These are phyloP conservation scores for Arabidopsis arenosa DNA, from an alignment of 345 rosid species.

Conservation along the genomic window DNA sequence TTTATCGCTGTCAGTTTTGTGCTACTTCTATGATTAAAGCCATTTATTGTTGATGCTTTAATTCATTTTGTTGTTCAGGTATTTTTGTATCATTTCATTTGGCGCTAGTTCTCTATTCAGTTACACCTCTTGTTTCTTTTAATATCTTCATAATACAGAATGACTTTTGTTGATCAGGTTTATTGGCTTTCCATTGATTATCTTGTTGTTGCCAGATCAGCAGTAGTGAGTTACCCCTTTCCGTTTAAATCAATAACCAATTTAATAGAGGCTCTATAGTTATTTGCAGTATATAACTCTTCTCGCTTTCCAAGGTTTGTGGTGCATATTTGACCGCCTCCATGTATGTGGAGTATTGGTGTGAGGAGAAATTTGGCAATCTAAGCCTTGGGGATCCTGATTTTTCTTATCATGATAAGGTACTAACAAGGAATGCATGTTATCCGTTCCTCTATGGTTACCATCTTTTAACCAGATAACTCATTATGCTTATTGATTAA, in stretches of 20 bases:
- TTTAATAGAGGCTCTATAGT: conserved; percentile 20
- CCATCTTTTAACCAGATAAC: conserved; percentile 28
- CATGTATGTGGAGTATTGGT: conserved; percentile 96
- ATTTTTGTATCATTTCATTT: conserved; percentile 27
- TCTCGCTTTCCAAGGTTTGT: conserved; percentile 59
- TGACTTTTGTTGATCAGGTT: conserved; percentile 59
- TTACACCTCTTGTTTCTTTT: conserved; percentile 20
- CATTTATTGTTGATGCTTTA: neutral
- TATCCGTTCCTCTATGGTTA: conserved; percentile 16
- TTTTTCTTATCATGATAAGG: conserved; percentile 85
- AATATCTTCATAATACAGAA: conserved; percentile 9
- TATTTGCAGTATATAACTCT: conserved; percentile 24
- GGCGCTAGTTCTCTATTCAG: conserved; percentile 16
- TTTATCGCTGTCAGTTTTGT: conserved; percentile 5
- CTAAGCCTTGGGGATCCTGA: conserved; percentile 88
- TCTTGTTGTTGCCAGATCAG: conserved; percentile 82
- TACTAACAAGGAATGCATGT: conserved; percentile 43
- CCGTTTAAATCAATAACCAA: conserved; percentile 13
- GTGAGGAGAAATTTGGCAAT: conserved; percentile 78
- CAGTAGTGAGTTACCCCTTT: conserved; percentile 65
- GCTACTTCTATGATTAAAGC: conserved; percentile 13
- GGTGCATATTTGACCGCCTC: conserved; percentile 85
- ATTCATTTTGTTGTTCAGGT: neutral
- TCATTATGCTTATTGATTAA: conserved; percentile 26
- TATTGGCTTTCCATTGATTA: conserved; percentile 93